Evolutionary conservation across 495 filamentous ascomycete genomes (phyloP).

Genomic region (Lasiosphaeria ovina): DNA sequence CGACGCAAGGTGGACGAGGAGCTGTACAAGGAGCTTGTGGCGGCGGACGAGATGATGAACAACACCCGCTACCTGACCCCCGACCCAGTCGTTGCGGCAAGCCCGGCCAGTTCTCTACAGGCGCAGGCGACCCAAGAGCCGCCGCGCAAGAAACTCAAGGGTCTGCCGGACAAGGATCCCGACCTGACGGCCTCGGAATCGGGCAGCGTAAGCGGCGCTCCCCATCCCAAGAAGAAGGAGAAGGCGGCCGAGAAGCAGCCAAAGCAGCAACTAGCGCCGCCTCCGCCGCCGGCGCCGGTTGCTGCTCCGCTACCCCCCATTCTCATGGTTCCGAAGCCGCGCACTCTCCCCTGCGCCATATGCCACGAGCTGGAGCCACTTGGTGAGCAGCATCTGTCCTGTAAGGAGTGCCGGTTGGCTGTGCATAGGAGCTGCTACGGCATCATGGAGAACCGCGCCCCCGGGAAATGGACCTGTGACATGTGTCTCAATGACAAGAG

Average conservation of each 20-base stretch:
- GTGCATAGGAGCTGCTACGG: slow-evolving; percentile 96
- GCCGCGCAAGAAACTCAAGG: slow-evolving; percentile 57
- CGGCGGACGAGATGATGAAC: slow-evolving; percentile 49
- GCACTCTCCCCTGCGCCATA: slow-evolving; percentile 77
- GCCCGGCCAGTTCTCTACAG: slow-evolving; percentile 33
- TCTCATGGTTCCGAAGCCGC: slow-evolving; percentile 73
- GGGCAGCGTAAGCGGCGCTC: slow-evolving; percentile 19
- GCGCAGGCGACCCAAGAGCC: slow-evolving; percentile 33
- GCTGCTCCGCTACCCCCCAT: slow-evolving; percentile 42
- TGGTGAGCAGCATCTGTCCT: slow-evolving; percentile 71
- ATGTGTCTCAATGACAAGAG: slow-evolving; percentile 92
- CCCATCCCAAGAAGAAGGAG: slow-evolving; percentile 63
- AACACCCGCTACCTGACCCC: slow-evolving; percentile 41
- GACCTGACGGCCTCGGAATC: slow-evolving; percentile 45
- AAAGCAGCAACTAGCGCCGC: slow-evolving; percentile 35
- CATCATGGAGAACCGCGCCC: slow-evolving; percentile 63
- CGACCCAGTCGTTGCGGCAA: slow-evolving; percentile 43
- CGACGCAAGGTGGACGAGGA: slow-evolving; percentile 90
- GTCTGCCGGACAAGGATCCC: slow-evolving; percentile 41
- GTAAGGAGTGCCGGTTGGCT: slow-evolving; percentile 80
- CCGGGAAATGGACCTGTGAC: slow-evolving; percentile 89
- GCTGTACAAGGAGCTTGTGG: slow-evolving; percentile 71
- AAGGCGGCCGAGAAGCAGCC: slow-evolving; percentile 51
- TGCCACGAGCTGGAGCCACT: slow-evolving; percentile 71
- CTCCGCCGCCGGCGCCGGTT: slow-evolving; percentile 29